phyloP scores from a whole-genome alignment of 2,329 filamentous ascomycete genomes.

The Aureobasidium sp. region DNA sequence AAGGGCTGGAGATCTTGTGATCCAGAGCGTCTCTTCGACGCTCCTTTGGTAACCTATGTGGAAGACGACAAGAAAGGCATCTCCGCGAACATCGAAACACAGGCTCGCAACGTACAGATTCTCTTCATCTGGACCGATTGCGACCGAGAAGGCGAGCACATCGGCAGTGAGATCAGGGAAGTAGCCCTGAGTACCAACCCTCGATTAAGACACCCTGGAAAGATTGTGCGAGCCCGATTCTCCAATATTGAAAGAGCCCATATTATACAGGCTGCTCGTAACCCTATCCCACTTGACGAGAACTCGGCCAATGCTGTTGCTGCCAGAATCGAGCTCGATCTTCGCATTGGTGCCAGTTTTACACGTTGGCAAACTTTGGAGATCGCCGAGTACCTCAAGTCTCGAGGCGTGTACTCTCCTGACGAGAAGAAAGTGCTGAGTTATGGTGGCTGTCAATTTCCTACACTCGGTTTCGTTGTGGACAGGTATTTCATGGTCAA shows the following conservation, averaged over 20 bases:
- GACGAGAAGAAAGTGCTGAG: slow-evolving; percentile 45
- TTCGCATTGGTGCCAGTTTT: slow-evolving; percentile 87
- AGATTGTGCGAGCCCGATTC: slow-evolving; percentile 80
- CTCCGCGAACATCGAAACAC: slow-evolving; percentile 72
- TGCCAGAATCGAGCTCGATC: slow-evolving; percentile 82
- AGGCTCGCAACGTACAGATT: slow-evolving; percentile 62
- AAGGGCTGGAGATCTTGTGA: slow-evolving; percentile 74
- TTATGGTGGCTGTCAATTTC: slow-evolving; percentile 76
- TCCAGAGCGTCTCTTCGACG: slow-evolving; percentile 71
- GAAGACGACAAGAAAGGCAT: slow-evolving; percentile 67
- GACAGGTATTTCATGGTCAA: slow-evolving; percentile 90
- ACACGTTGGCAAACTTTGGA: slow-evolving; percentile 72
- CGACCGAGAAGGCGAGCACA: slow-evolving; percentile 94
- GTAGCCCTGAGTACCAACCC: slow-evolving; percentile 68
- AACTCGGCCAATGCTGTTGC: slow-evolving; percentile 79
- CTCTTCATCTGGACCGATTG: slow-evolving; percentile 99
- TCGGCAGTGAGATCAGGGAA: slow-evolving; percentile 80
- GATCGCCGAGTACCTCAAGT: neutral
- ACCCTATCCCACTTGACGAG: slow-evolving; percentile 71
- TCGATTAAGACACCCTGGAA: slow-evolving; percentile 42
- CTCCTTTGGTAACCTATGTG: slow-evolving; percentile 61
- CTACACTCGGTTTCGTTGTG: slow-evolving; percentile 91
- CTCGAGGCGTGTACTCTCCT: neutral
- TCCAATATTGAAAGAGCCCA: slow-evolving; percentile 96
- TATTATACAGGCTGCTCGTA: slow-evolving; percentile 71